phyloP scores from a whole-genome alignment of 805 yeast genomes.

The Sporopachydermia quercuum region DNA sequence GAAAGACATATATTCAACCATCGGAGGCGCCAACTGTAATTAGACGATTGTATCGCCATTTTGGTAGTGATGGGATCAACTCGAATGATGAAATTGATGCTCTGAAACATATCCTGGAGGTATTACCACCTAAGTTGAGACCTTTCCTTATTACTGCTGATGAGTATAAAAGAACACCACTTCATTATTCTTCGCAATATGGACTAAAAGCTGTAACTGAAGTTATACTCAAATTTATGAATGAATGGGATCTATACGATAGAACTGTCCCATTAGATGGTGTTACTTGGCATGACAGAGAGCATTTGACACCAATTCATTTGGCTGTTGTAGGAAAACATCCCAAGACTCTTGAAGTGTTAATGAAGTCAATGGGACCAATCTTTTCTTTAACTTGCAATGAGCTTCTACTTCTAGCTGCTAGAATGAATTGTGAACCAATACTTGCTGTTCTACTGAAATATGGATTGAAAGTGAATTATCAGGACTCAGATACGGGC shows the following conservation, averaged over 20 bases:
- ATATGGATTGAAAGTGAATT: conserved; percentile 51
- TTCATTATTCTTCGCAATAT: conserved; percentile 81
- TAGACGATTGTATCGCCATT: conserved; percentile 34
- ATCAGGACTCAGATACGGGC: conserved; percentile 41
- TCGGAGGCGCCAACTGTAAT: conserved; percentile 40
- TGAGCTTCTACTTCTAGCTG: conserved; percentile 48
- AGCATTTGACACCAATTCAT: conserved; percentile 67
- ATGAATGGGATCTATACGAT: conserved; percentile 33
- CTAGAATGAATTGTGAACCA: conserved; percentile 45
- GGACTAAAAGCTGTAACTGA: conserved; percentile 56
- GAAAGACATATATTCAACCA: conserved; percentile 18
- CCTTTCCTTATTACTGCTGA: conserved; percentile 51
- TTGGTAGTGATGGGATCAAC: conserved; percentile 48
- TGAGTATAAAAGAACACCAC: conserved; percentile 65
- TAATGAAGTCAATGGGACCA: conserved; percentile 32
- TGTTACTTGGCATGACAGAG: conserved; percentile 38
- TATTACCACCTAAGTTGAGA: conserved; percentile 38
- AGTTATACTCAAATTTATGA: conserved; percentile 39
- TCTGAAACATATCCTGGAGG: conserved; percentile 40
- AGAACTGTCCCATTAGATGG: conserved; percentile 11
- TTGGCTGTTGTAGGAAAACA: conserved; percentile 73
- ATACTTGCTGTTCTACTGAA: conserved; percentile 38
- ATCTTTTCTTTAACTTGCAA: conserved; percentile 31
- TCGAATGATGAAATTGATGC: conserved; percentile 46
- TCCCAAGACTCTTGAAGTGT: conserved; percentile 52